Evolutionary conservation across 2,329 filamentous ascomycete species (phyloP).

Genomic region (Orbilia oligospora): DNA sequence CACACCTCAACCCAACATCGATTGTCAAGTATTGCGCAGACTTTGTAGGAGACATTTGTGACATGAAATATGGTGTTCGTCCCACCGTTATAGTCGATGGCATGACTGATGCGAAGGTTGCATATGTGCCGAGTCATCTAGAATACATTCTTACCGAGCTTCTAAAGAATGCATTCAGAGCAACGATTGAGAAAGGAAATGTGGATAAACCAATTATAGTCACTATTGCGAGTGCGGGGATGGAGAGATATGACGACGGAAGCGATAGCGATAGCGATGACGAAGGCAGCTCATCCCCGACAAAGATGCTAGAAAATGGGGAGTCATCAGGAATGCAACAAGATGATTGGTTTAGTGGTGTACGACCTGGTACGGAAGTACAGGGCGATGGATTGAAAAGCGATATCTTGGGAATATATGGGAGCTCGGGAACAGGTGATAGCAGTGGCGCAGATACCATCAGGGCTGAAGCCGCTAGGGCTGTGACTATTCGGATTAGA

Average conservation of each 20-base stretch:
- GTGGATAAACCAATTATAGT: slow-evolving; percentile 87
- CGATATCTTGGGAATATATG: slow-evolving; percentile 34
- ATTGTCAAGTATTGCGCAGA: slow-evolving; percentile 87
- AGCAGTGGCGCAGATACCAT: slow-evolving; percentile 36
- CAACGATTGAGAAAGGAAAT: slow-evolving; percentile 86
- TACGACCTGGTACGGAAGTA: slow-evolving; percentile 60
- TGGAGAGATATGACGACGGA: slow-evolving; percentile 67
- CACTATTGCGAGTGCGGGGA: slow-evolving; percentile 83
- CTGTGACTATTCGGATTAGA: slow-evolving; percentile 93
- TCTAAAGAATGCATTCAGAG: slow-evolving; percentile 95
- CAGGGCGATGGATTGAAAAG: slow-evolving; percentile 51
- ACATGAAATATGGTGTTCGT: slow-evolving; percentile 92
- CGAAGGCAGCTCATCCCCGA: slow-evolving; percentile 19
- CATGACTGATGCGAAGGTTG: slow-evolving; percentile 87
- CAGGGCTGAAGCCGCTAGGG: slow-evolving; percentile 66
- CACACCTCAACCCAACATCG: slow-evolving; percentile 82
- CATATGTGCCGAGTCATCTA: slow-evolving; percentile 93
- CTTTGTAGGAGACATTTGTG: slow-evolving; percentile 95
- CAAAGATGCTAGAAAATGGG: slow-evolving; percentile 44
- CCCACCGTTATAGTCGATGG: slow-evolving; percentile 86
- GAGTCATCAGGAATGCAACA: slow-evolving; percentile 10
- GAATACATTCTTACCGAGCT: slow-evolving; percentile 98
- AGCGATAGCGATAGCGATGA: slow-evolving; percentile 42
- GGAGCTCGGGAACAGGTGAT: slow-evolving; percentile 10
- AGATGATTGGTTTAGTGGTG: slow-evolving; percentile 60